A percentile compares a stretch with the other conserved stretches of the same genome.
These are phyloP conservation scores for Candida odintsovae DNA, from an alignment of 805 yeast species.

Conservation along the genomic window DNA sequence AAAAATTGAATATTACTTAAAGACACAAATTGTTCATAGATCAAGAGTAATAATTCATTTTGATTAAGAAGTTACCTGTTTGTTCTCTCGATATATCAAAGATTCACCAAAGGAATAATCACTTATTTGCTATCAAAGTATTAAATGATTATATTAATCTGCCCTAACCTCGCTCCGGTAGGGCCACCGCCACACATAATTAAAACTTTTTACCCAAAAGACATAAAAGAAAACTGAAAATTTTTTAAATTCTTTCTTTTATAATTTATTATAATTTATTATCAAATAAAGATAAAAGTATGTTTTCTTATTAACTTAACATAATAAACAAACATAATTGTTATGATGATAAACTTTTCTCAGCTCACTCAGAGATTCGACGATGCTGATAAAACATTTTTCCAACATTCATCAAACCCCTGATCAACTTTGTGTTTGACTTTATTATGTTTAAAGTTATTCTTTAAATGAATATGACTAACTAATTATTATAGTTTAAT, in stretches of 20 bases:
- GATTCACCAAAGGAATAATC: no score
- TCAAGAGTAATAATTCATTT: no score
- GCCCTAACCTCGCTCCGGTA: no score
- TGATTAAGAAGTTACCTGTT: no score
- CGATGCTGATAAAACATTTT: slow-evolving; percentile 14
- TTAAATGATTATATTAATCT: no score
- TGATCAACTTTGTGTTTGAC: slow-evolving; percentile 3
- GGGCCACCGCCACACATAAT: no score
- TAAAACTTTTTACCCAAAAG: no score
- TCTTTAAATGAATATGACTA: neutral
- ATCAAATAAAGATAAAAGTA: neutral
- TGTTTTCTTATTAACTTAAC: neutral
- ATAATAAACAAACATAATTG: neutral
- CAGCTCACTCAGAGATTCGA: slow-evolving; percentile 16
- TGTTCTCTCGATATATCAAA: no score
- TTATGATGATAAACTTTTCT: slow-evolving; percentile 14
- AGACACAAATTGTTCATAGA: no score
- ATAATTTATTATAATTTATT: neutral
- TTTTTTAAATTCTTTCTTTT: neutral
- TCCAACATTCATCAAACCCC: slow-evolving; percentile 19
- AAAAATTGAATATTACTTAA: no score
- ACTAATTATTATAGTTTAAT: neutral
- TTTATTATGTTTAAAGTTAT: neutral
- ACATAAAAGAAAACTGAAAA: neutral
- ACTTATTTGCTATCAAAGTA: no score